Conservation (phyloP, 2,329 filamentous ascomycete species). For the Neofusicoccum kwambonambiense region DNA sequence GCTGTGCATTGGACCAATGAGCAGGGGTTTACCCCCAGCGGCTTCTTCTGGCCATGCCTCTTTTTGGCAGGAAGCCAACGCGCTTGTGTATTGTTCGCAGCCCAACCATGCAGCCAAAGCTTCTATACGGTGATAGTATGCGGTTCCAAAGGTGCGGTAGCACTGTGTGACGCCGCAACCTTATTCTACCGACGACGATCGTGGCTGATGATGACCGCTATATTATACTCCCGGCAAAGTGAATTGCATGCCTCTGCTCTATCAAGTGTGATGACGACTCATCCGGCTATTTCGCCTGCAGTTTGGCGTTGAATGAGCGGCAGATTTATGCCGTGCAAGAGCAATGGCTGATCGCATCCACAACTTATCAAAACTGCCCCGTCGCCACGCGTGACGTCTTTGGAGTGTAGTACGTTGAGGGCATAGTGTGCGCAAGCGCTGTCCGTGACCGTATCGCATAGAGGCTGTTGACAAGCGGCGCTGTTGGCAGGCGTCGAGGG, state of each 20-base stretch:
- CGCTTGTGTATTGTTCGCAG: background rate
- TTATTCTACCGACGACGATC: background rate
- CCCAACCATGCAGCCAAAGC: background rate
- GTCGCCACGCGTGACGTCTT: background rate
- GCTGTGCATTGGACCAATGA: background rate
- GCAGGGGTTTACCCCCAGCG: background rate
- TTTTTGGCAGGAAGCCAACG: background rate
- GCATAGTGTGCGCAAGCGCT: background rate
- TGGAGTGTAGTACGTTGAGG: background rate
- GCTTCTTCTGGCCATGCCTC: background rate
- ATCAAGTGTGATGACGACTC: background rate
- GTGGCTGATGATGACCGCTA: background rate
- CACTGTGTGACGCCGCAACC: background rate
- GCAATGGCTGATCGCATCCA: background rate
- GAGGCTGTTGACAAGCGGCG: background rate
- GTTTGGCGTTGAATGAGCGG: background rate
- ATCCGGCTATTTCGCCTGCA: background rate
- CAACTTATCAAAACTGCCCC: background rate
- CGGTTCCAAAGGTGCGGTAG: background rate
- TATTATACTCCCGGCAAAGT: background rate
- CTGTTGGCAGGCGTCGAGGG: background rate
- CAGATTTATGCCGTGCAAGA: background rate
- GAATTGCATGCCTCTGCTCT: background rate
- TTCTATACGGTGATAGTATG: background rate
- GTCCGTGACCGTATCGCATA: background rate